phyloP scores from a whole-genome alignment of 805 yeast species.

The Cephaloascus albidus region DNA sequence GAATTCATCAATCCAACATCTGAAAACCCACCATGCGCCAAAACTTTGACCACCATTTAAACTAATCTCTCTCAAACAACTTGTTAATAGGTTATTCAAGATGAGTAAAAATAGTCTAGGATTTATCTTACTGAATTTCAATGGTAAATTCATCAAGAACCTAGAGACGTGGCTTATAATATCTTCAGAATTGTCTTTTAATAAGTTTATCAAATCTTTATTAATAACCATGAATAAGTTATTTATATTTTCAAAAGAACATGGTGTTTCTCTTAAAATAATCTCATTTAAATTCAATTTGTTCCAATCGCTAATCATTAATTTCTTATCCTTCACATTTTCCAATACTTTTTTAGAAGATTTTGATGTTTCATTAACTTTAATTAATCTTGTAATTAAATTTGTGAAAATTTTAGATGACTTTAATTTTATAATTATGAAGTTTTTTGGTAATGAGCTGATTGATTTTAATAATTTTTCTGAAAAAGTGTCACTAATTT shows the following conservation, averaged over 20 bases:
- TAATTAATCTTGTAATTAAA: constrained; percentile 43
- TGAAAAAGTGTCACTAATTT: constrained; percentile 39
- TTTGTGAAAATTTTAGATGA: constrained; percentile 45
- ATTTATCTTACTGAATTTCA: constrained; percentile 36
- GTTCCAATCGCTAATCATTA: constrained; percentile 54
- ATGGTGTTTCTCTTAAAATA: constrained; percentile 41
- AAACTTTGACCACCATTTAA: constrained; percentile 49
- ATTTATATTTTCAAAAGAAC: constrained; percentile 24
- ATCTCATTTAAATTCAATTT: constrained; percentile 37
- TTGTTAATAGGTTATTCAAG: constrained; percentile 43
- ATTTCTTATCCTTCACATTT: constrained; percentile 28
- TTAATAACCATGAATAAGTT: constrained; percentile 22
- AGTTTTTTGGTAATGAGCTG: constrained; percentile 38
- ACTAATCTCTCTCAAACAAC: constrained; percentile 54
- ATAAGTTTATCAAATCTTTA: constrained; percentile 21
- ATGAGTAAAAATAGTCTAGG: constrained; percentile 49
- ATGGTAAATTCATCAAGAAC: constrained; percentile 32
- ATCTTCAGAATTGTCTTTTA: constrained; percentile 7
- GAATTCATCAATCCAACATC: constrained; percentile 74
- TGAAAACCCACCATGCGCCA: constrained; percentile 67
- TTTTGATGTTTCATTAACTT: constrained; percentile 43
- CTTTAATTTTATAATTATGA: constrained; percentile 41
- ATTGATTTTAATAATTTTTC: constrained; percentile 28
- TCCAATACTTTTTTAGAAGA: constrained; percentile 34
- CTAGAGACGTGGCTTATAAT: constrained; percentile 14